These are phyloP conservation scores for Tremella mesenterica DNA, from an alignment of 768 basidiomycete genomes.

Conservation along the genomic window DNA sequence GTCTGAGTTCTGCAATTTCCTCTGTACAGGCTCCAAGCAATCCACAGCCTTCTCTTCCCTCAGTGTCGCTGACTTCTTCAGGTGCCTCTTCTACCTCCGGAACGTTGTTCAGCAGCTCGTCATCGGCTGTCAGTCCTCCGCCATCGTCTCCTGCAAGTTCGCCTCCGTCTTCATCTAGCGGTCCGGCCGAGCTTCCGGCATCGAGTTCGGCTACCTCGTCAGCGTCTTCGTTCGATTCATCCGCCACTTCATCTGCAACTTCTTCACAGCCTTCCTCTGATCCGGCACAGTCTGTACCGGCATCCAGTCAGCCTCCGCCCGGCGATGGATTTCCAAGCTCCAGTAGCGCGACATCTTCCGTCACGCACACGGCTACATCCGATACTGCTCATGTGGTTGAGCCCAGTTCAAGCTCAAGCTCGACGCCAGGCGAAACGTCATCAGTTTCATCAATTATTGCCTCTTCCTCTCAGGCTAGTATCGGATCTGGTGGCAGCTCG, in stretches of 20 bases:
- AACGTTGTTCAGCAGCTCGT: no score
- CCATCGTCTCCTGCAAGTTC: no score
- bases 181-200: no score
- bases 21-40: no score
- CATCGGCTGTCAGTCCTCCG: no score
- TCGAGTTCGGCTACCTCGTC: not conserved
- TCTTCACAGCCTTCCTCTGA: not conserved
- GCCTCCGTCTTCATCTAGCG: no score
- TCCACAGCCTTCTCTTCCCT: no score
- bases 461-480: not conserved
- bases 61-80: no score
- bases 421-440: not conserved
- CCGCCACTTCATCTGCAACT: not conserved
- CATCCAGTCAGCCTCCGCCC: not conserved
- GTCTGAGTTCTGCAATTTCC: no score
- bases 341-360: not conserved
- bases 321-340: not conserved
- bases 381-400: not conserved
- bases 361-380: not conserved
- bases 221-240: not conserved
- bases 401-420: not conserved
- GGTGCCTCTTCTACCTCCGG: no score
- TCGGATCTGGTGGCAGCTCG: no score
- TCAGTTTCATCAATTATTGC: not conserved
- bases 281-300: not conserved